Base-by-base conservation (phyloP, 2,329 filamentous ascomycete genomes). In the Diplodia corticola region DNA sequence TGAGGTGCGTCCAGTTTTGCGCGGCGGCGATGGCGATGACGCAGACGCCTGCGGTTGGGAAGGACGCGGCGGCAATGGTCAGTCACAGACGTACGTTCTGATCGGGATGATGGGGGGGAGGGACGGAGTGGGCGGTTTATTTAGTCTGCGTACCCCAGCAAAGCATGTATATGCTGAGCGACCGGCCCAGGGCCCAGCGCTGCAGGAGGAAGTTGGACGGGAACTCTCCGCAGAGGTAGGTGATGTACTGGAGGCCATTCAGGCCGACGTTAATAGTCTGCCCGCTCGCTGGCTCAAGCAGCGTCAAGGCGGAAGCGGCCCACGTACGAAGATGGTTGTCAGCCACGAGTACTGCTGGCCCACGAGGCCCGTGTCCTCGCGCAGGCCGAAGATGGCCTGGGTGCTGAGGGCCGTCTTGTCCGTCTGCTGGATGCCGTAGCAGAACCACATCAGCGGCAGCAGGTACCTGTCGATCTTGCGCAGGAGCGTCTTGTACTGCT, bases 341-440 rank as follows among this genome's bases (percentile, higher is more conserved):
- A 89, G 82, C 86, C 86, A 88, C 1, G 86, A 88, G 73, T 82
- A 79, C 64, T 85, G 77, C 35, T 79, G 73, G 20, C 79, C 82
- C n/a, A 78, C 74, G 7, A 85, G 77, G 35, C 82, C 70, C 0
- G 82, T 81, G 67, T 84, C 82, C 37, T 80, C 75, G 24, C 78
- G 75, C 37, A 86, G 73, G 3, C 82, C 83, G 68, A 84, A 84
- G 69, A 84, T 81, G 66, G 80, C 81, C 10, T 82, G 80, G 64
- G 82, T 83, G 24, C 76, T 78, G 0, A 76, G 64, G 3, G 66
- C 69, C 24, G 67, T 71, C 71, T 85, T 85, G 73, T 85, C 83
- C 10, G 86, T 80, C 68, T 85, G 82, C 69, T 87, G 84, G 69
- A 86, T 83, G 74, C 86, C 86, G 74, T 88, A 88, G 5, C 64